Conservation (phyloP, 164 flowering plant species). For the Cinnamomum chago region DNA sequence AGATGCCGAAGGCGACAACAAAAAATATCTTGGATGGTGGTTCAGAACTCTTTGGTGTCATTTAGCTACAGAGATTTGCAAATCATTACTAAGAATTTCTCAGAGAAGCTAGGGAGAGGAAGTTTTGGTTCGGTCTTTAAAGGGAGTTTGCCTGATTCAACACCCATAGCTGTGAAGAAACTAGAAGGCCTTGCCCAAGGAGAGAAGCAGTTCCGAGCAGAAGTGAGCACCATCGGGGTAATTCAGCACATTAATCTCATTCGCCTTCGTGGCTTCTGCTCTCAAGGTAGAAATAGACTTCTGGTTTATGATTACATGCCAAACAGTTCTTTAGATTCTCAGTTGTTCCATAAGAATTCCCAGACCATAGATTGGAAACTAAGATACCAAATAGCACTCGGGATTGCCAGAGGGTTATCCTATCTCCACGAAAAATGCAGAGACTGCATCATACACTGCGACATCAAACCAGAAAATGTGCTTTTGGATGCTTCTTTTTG, state of each 20-base stretch:
- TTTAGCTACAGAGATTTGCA: conserved; percentile 36
- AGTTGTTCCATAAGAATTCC: conserved; percentile 22
- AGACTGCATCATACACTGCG: conserved; percentile 37
- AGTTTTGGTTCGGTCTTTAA: conserved; percentile 50
- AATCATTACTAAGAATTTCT: conserved; percentile 41
- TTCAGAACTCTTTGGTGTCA: conserved; percentile 32
- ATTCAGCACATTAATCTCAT: conserved; percentile 56
- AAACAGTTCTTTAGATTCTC: conserved; percentile 38
- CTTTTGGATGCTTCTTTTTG: conserved; percentile 28
- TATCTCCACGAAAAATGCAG: conserved; percentile 38
- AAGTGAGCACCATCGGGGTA: conserved; percentile 62
- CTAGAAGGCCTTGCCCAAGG: conserved; percentile 45
- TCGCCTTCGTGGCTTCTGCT: conserved; percentile 49
- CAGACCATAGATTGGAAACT: conserved; percentile 22
- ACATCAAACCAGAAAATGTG: conserved; percentile 39
- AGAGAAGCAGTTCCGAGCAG: conserved; percentile 51
- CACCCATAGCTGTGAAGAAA: conserved; percentile 40
- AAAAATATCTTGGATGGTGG: not conserved
- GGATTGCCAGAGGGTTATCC: conserved; percentile 29
- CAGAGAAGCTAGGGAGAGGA: conserved; percentile 46
- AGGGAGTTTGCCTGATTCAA: conserved; percentile 34
- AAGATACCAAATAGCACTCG: conserved; percentile 31
- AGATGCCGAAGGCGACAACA: conserved; percentile 10
- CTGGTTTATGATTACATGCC: conserved; percentile 57
- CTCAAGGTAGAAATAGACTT: conserved; percentile 34